These are phyloP conservation scores for Mucor racemosus DNA, from an alignment of 371 early-diverging fungal genomes.

Conservation along the genomic window DNA sequence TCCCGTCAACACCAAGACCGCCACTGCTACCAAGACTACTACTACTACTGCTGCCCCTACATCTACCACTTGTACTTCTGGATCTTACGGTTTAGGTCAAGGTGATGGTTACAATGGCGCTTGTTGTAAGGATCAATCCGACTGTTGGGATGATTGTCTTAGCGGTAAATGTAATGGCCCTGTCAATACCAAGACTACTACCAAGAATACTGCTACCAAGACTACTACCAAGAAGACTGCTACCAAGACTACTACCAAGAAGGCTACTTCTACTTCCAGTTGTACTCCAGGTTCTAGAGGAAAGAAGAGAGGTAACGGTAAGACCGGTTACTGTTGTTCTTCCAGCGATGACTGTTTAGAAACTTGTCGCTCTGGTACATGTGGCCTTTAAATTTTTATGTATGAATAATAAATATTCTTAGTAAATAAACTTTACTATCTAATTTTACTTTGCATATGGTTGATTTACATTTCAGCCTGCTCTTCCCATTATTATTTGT, in stretches of 20 bases:
- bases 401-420: background rate
- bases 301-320: constrained; percentile 23
- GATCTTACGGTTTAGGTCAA: constrained; percentile 10
- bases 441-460: no score
- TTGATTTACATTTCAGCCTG: no score
- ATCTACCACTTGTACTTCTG: constrained; percentile 9
- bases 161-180: constrained; percentile 23
- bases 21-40: background rate
- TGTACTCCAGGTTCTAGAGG: constrained; percentile 16
- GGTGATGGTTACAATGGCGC: constrained; percentile 23
- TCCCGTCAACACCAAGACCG: constrained; percentile 9
- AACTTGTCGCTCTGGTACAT: constrained; percentile 23
- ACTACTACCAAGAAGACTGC: constrained; percentile 7
- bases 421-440: background rate
- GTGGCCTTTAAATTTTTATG: constrained; percentile 12
- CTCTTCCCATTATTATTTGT: no score
- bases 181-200: constrained; percentile 15
- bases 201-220: background rate
- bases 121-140: constrained; percentile 21
- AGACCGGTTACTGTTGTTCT: constrained; percentile 28
- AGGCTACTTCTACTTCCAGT: constrained; percentile 11
- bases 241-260: constrained; percentile 5
- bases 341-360: constrained; percentile 24
- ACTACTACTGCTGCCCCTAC: constrained; percentile 3
- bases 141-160: constrained; percentile 19